phyloP scores from a whole-genome alignment of 2,329 filamentous ascomycete genomes.

The Berkeleyomyces basicola region DNA sequence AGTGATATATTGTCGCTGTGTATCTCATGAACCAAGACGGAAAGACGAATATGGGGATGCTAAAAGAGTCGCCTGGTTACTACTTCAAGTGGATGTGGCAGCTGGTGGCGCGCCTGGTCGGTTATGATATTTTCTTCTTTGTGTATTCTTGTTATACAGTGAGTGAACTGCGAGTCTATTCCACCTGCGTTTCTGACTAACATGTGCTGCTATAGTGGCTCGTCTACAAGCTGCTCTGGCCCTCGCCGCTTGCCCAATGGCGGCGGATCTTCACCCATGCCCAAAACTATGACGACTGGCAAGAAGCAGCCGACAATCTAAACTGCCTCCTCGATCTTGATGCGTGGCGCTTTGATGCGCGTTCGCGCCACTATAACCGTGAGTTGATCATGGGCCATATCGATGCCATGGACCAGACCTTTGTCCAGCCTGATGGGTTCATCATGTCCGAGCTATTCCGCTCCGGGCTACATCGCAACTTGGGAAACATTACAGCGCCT shows the following conservation, averaged over 20 bases:
- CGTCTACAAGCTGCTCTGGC: slow-evolving; percentile 5
- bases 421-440: slow-evolving; percentile 55
- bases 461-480: slow-evolving; percentile 63
- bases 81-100: slow-evolving; percentile 1
- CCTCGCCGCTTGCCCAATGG: slow-evolving; percentile 10
- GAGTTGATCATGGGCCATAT: slow-evolving; percentile 65
- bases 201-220: slow-evolving; percentile 6
- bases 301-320: slow-evolving; percentile 65
- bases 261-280: slow-evolving; percentile 40
- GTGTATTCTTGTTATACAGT: not conserved
- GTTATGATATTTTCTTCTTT: slow-evolving; percentile 10
- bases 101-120: slow-evolving; percentile 1
- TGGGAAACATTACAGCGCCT: slow-evolving; percentile 70
- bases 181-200: not conserved
- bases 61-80: not conserved
- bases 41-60: not conserved
- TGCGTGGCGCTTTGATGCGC: slow-evolving; percentile 69
- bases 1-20: not conserved
- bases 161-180: not conserved
- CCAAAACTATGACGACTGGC: slow-evolving; percentile 68
- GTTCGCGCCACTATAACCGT: slow-evolving; percentile 73
- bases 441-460: slow-evolving; percentile 64
- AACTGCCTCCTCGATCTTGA: slow-evolving; percentile 69
- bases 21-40: not conserved
- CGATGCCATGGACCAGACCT: slow-evolving; percentile 50